Base-by-base conservation (phyloP, 371 early-diverging fungal species). In the Rhizopus delemar region DNA sequence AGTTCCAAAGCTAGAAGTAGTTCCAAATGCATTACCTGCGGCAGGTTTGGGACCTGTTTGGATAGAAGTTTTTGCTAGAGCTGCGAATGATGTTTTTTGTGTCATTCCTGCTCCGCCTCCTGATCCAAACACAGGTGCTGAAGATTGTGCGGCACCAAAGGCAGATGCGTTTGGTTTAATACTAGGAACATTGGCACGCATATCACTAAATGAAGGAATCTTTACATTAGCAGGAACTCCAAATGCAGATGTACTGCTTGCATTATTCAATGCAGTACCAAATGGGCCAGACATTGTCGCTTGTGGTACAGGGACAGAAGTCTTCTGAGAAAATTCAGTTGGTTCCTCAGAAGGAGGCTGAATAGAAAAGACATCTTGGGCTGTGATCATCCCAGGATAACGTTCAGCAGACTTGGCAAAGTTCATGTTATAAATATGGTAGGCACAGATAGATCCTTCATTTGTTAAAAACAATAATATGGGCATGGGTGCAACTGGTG, bases 391-490 rank as follows among this genome's bases (percentile, higher is more conserved):
- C 0, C 51, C 41, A 3, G 22, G 4, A 29, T 56, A 65, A 11
- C 41, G 3, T 41, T 53, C 4, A 36, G 43, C 48, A n/a, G 8
- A 9, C 32, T 32, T 41, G 46, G 77, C 78, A 13, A 77, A 35
- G 36, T 63, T 69, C 8, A 58, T 56, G 45, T 73, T 74, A 36
- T 72, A 75, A 53, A 78, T 77, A 51, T 77, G 68, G 45, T 70
- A 72, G 29, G 78, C 69, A 33, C 74, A 69, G 8, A 80, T 63
- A 38, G 60, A 60, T 5, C 68, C 78, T 53, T 80, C 81, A 33
- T 80, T 74, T 39, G 77, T 80, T 4, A 80, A 33, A 58, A 67
- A 73, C n/a, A 69, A 71, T 2, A 80, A 29, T 0, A 73, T 43
- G 13, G 81, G 81, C 33, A 80, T 56, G 8, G 81, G 76, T 8